Conservation (phyloP, 106 monocot genomes). For the Narthecium ossifragum region DNA sequence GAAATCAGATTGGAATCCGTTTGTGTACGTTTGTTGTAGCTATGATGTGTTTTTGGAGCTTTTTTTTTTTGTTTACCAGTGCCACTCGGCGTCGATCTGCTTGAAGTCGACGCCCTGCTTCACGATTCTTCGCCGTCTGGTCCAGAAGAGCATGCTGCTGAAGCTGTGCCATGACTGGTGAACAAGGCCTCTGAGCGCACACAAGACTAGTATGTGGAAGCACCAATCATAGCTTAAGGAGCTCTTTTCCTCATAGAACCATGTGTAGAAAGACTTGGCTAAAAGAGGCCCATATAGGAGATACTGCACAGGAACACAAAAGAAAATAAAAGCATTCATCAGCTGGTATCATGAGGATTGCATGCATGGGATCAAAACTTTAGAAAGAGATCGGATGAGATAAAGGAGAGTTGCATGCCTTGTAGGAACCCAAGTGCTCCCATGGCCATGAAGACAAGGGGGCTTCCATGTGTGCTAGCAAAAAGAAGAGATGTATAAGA, state of each 20-base stretch:
- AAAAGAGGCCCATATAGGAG: conserved; percentile 69
- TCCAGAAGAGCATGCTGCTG: conserved; percentile 69
- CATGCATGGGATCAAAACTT: not conserved
- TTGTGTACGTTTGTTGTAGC: too few relatives aligned
- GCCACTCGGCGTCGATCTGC: conserved; percentile 79
- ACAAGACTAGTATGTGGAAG: conserved; percentile 52
- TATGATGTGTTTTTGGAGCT: not conserved
- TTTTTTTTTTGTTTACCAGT: conserved; percentile 53
- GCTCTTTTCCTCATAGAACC: conserved; percentile 29
- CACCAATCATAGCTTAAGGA: conserved; percentile 27
- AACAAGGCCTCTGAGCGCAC: conserved; percentile 26
- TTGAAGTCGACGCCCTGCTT: conserved; percentile 57
- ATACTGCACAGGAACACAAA: conserved; percentile 58
- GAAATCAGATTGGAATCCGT: too few relatives aligned
- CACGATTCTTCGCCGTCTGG: conserved; percentile 38
- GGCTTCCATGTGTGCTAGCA: conserved; percentile 10
- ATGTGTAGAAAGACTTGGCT: conserved; percentile 42
- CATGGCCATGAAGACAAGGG: conserved; percentile 40
- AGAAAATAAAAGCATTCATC: not conserved
- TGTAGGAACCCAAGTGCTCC: conserved; percentile 36
- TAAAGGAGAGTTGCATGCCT: conserved; percentile 13
- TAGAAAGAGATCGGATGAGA: not conserved
- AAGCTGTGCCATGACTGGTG: conserved; percentile 43
- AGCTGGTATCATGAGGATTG: too few relatives aligned
- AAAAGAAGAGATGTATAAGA: not conserved